Evolutionary conservation across 225 moss, liverwort and hornwort species (phyloP).

Genomic region (Rhytidiadelphus loreus): DNA sequence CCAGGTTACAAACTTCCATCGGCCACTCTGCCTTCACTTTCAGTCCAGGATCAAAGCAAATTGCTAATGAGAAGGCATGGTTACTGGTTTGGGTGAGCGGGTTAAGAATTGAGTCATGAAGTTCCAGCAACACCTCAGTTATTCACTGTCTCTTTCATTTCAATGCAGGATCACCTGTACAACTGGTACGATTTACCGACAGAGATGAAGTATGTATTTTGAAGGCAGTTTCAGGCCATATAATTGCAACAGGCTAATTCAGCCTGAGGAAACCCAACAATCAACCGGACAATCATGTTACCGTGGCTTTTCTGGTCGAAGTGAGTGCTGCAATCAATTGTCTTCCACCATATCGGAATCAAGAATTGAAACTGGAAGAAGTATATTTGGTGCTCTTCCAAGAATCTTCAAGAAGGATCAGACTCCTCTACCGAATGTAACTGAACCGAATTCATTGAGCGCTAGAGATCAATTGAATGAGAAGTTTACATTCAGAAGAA

Average conservation of each 20-base stretch:
- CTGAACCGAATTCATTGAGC: no score
- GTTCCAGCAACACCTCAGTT: background rate
- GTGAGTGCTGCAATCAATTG: background rate
- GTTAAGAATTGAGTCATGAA: background rate
- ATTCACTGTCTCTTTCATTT: no score
- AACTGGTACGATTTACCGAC: no score
- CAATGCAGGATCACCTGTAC: background rate
- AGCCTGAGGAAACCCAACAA: background rate
- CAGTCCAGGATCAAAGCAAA: background rate
- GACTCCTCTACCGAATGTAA: background rate
- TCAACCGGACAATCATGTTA: background rate
- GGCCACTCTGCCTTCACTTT: background rate
- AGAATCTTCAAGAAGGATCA: background rate
- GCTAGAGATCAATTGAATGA: background rate
- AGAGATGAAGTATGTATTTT: background rate
- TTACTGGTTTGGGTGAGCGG: background rate
- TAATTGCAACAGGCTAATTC: background rate
- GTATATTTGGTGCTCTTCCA: background rate
- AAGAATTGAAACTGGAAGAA: background rate
- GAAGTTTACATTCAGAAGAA: background rate
- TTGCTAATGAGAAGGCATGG: background rate
- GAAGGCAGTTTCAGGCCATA: background rate
- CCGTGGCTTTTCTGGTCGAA: background rate
- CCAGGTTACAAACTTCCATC: background rate
- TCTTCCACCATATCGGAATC: no score